These are phyloP conservation scores for Hapsidospora chrysogenum DNA, from an alignment of 495 filamentous ascomycete species.

Conservation along the genomic window DNA sequence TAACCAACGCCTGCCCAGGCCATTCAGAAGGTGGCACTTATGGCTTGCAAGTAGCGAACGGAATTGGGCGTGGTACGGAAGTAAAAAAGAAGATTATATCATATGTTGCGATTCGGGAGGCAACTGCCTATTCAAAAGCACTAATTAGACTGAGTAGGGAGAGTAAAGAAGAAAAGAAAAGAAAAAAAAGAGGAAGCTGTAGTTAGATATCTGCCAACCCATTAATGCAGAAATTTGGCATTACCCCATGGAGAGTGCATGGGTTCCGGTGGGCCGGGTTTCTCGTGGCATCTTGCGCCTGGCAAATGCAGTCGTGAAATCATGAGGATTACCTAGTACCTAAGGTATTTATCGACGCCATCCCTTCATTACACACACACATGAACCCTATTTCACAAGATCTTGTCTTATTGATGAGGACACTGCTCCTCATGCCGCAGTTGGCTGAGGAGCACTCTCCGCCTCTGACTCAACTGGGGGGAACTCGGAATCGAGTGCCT, in stretches of 20 bases:
- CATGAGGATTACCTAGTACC: neutral
- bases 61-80: too few relatives aligned
- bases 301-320: neutral
- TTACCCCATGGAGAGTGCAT: neutral
- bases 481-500: slow-evolving; percentile 1
- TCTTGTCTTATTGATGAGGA: too few relatives aligned
- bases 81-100: too few relatives aligned
- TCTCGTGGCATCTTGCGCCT: neutral
- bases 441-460: neutral
- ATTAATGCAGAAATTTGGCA: neutral
- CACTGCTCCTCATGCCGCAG: too few relatives aligned
- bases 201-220: neutral
- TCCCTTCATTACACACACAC: too few relatives aligned
- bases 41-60: too few relatives aligned
- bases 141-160: too few relatives aligned
- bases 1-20: too few relatives aligned
- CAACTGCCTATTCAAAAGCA: neutral
- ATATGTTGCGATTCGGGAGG: neutral
- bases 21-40: too few relatives aligned
- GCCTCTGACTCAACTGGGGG: neutral
- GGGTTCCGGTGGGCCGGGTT: neutral
- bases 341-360: neutral
- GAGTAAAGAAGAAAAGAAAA: neutral
- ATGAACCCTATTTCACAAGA: too few relatives aligned
- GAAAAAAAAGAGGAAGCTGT: neutral